Evolutionary conservation across 2,329 filamentous ascomycete species (phyloP).

Genomic region (Hypoxylon sp.): DNA sequence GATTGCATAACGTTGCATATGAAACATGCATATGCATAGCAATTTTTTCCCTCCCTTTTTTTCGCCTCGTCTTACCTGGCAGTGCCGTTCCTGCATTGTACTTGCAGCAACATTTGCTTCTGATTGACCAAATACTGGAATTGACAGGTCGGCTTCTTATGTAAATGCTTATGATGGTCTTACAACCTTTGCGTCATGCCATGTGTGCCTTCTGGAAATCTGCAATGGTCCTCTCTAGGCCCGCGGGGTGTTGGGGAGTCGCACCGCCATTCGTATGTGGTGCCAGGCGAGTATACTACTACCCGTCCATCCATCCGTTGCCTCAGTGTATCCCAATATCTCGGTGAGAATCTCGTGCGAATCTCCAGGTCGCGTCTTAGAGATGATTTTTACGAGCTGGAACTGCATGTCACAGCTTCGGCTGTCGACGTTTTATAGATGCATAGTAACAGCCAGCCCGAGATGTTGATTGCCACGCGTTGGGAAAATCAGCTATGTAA

Average conservation of each 20-base stretch:
- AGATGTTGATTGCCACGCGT: conserved; percentile 11
- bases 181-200: conserved; percentile 38
- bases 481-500: conserved; percentile 10
- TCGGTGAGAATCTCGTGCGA: conserved; percentile 6
- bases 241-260: conserved; percentile 20
- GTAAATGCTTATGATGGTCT: conserved; percentile 32
- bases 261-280: conserved; percentile 15
- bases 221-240: conserved; percentile 8
- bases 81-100: conserved; percentile 40
- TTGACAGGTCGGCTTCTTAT: conserved; percentile 26
- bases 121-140: conserved; percentile 15
- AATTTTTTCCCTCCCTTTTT: conserved; percentile 15
- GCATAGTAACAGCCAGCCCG: conserved; percentile 21
- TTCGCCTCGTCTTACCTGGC: conserved; percentile 29
- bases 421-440: conserved; percentile 13
- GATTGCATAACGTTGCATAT: conserved; percentile 40
- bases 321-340: conserved; percentile 9
- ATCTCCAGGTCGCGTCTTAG: conserved; percentile 10
- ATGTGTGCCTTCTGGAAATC: conserved; percentile 31
- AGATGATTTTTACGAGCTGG: conserved; percentile 10
- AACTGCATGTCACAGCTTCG: conserved; percentile 21
- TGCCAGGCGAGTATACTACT: conserved; percentile 10
- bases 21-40: conserved; percentile 29
- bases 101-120: conserved; percentile 1
- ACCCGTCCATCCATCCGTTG: conserved; percentile 24